phyloP scores from a whole-genome alignment of 495 filamentous ascomycete genomes.

The Aspergillus cristatus region DNA sequence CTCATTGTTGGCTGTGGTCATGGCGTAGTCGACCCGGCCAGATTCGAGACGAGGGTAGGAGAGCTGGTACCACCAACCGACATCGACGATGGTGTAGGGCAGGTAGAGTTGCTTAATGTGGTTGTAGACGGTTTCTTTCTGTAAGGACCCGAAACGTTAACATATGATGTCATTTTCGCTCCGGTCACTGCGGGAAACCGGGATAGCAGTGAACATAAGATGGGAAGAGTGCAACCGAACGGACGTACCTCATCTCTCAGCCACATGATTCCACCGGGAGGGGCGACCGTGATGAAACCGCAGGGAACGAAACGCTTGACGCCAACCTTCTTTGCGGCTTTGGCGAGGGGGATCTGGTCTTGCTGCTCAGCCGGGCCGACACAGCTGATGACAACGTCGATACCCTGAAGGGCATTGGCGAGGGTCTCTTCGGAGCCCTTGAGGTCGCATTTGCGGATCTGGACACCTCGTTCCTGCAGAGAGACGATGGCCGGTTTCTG shows the following conservation, averaged over 20 bases:
- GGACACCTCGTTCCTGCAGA: slow-evolving; percentile 37
- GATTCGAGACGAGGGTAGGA: slow-evolving; percentile 42
- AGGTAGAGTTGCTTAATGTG: slow-evolving; percentile 42
- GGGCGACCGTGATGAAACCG: slow-evolving; percentile 40
- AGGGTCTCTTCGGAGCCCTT: slow-evolving; percentile 37
- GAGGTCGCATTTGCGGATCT: slow-evolving; percentile 39
- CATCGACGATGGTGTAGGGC: slow-evolving; percentile 53
- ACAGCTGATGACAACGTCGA: slow-evolving; percentile 47
- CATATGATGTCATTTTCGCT: neutral
- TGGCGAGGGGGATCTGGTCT: slow-evolving; percentile 44
- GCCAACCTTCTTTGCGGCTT: slow-evolving; percentile 45
- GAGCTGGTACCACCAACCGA: slow-evolving; percentile 53
- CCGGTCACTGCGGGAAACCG: too few relatives aligned
- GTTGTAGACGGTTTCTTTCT: slow-evolving; percentile 50
- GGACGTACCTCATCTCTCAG: slow-evolving; percentile 36
- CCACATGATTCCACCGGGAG: slow-evolving; percentile 39
- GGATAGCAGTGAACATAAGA: too few relatives aligned
- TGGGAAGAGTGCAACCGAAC: neutral
- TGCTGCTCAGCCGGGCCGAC: slow-evolving; percentile 37
- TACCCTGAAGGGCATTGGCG: slow-evolving; percentile 33
- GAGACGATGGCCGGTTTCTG: slow-evolving; percentile 35
- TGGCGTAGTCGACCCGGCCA: slow-evolving; percentile 44
- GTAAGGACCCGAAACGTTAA: neutral
- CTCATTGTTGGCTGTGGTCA: slow-evolving; percentile 33
- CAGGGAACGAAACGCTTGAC: slow-evolving; percentile 53